Evolutionary conservation across 768 basidiomycete species (phyloP).

Genomic region (Tricholoma flavovirens): DNA sequence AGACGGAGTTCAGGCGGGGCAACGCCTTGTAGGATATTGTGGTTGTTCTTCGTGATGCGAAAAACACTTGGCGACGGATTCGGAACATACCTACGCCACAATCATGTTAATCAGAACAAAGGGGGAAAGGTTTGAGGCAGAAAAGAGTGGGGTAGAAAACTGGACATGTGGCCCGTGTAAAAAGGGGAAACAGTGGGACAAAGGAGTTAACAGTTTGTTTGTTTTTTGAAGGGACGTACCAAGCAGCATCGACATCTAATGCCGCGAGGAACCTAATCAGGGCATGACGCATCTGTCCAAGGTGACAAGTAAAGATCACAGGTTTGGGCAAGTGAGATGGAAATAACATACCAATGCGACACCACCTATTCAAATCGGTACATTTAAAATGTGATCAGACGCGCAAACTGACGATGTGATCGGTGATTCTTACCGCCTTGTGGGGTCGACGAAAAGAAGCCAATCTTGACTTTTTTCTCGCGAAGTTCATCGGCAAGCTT

Average conservation of each 20-base stretch:
- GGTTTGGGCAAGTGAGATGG: slow-evolving; percentile 13
- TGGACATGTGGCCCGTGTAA: background rate
- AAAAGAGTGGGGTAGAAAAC: slow-evolving; percentile 3
- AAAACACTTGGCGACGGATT: slow-evolving; percentile 87
- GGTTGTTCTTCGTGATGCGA: slow-evolving; percentile 93
- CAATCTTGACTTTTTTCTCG: slow-evolving; percentile 83
- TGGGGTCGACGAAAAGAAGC: slow-evolving; percentile 93
- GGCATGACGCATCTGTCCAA: slow-evolving; percentile 84
- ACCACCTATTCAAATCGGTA: slow-evolving; percentile 51
- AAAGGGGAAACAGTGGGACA: background rate
- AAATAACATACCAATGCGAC: slow-evolving; percentile 74
- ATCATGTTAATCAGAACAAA: slow-evolving; percentile 1
- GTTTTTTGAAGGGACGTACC: slow-evolving; percentile 56
- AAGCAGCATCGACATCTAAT: slow-evolving; percentile 76
- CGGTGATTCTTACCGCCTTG: slow-evolving; percentile 65
- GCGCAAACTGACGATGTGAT: slow-evolving; percentile 7
- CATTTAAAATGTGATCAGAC: slow-evolving; percentile 12
- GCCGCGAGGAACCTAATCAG: slow-evolving; percentile 79
- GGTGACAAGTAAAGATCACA: slow-evolving; percentile 18
- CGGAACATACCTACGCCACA: slow-evolving; percentile 64
- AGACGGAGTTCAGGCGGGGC: slow-evolving; percentile 73
- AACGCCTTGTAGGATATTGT: slow-evolving; percentile 93
- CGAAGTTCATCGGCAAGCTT: slow-evolving; percentile 82
- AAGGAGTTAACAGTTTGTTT: no score
- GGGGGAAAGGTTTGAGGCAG: background rate